These are phyloP conservation scores for Aspergillus sp. DNA, from an alignment of 2,329 filamentous ascomycete species.

Conservation along the genomic window DNA sequence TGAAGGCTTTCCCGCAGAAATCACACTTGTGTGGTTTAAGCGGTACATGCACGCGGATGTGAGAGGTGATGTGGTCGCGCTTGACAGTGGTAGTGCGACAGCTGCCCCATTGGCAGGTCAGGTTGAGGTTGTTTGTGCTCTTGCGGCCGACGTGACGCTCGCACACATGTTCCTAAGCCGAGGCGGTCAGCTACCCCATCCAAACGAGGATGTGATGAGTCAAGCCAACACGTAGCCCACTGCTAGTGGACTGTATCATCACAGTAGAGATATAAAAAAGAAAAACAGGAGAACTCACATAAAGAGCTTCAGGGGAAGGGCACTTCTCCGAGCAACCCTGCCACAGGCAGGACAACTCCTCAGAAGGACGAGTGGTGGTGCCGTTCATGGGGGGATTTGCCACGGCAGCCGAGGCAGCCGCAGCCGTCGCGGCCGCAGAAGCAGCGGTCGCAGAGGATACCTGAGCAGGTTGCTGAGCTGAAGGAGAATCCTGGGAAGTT, in stretches of 20 bases:
- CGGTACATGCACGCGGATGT: constrained; percentile 98
- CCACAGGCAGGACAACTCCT: constrained; percentile 60
- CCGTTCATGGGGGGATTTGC: constrained; percentile 34
- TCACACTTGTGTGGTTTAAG: constrained; percentile 99
- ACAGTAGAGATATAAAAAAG: not conserved
- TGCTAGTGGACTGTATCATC: not conserved
- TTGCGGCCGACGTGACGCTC: constrained; percentile 98
- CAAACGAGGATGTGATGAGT: not conserved
- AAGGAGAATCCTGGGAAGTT: constrained; percentile 27
- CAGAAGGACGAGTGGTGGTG: constrained; percentile 29
- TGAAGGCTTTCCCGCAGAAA: constrained; percentile 98
- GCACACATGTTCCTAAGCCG: constrained; percentile 84
- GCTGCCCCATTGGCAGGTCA: constrained; percentile 96
- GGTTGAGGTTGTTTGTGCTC: constrained; percentile 96
- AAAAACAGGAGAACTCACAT: constrained; percentile 50
- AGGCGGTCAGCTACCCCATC: constrained; percentile 2
- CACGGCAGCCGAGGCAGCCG: constrained; percentile 42
- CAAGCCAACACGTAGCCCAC: constrained; percentile 6
- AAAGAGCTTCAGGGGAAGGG: constrained; percentile 61
- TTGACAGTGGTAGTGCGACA: constrained; percentile 97
- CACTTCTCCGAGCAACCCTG: constrained; percentile 62
- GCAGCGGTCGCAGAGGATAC: constrained; percentile 30
- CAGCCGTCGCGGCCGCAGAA: constrained; percentile 36
- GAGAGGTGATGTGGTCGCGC: constrained; percentile 97
- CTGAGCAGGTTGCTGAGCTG: constrained; percentile 24